Evolutionary conservation across 78 protist genomes (phyloP).

Genomic region (Speleostelium caveatum): DNA sequence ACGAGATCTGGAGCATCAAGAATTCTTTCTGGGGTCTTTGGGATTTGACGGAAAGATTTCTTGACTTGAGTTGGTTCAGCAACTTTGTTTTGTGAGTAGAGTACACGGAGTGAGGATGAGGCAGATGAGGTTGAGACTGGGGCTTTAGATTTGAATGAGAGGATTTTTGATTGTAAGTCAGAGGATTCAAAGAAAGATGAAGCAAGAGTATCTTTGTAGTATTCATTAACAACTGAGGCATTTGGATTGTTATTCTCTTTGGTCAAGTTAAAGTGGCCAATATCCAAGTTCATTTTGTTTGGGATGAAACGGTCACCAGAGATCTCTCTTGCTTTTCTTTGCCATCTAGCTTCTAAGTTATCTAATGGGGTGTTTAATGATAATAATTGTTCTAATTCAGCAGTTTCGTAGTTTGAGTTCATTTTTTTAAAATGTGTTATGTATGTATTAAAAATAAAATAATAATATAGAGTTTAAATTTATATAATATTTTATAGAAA

Average conservation of each 20-base stretch:
- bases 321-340: slow-evolving; percentile 62
- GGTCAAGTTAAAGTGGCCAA: slow-evolving; percentile 66
- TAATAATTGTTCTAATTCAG: slow-evolving; percentile 59
- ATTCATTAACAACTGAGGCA: background rate
- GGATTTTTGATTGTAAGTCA: slow-evolving; percentile 85
- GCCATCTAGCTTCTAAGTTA: slow-evolving; percentile 74
- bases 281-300: slow-evolving; percentile 66
- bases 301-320: slow-evolving; percentile 79
- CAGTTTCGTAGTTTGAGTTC: slow-evolving; percentile 61
- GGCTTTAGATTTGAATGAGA: slow-evolving; percentile 93
- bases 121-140: slow-evolving; percentile 30
- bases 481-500: no score
- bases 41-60: slow-evolving; percentile 79
- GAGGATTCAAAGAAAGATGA: slow-evolving; percentile 19
- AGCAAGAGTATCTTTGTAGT: slow-evolving; percentile 62
- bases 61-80: slow-evolving; percentile 6
- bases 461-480: no score
- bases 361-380: slow-evolving; percentile 63
- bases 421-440: slow-evolving; percentile 4
- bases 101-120: slow-evolving; percentile 46
- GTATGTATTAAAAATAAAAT: background rate
- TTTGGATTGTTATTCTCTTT: slow-evolving; percentile 67
- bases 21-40: slow-evolving; percentile 82
- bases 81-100: slow-evolving; percentile 73
- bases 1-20: slow-evolving; percentile 97